phyloP scores from a whole-genome alignment of 208 protist species.

The Novymonas esmeraldas region DNA sequence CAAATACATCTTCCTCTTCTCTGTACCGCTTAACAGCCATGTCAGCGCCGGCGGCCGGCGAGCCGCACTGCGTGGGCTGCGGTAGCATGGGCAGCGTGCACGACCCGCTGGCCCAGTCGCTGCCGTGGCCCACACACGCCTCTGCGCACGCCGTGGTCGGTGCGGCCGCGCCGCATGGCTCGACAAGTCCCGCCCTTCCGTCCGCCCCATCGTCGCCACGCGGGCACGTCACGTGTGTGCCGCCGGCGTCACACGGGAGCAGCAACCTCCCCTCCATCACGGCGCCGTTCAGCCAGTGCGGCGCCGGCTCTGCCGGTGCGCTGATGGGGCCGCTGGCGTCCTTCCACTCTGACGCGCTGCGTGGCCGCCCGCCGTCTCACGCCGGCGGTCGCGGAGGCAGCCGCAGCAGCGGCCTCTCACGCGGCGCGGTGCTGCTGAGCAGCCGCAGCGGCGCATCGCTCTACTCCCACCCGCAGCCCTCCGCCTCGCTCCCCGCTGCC shows the following conservation, averaged over 20 bases:
- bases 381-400: not conserved
- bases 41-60: not conserved
- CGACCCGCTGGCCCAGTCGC: not conserved
- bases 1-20: too few relatives aligned
- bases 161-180: not conserved
- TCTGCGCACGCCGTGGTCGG: not conserved
- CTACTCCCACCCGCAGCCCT: not conserved
- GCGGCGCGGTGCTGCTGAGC: slow-evolving; percentile 6
- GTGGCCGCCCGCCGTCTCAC: not conserved
- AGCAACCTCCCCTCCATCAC: slow-evolving; percentile 1
- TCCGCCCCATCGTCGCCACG: not conserved
- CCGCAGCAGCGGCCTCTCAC: slow-evolving; percentile 6
- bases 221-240: not conserved
- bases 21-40: too few relatives aligned
- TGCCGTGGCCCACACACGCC: not conserved
- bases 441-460: slow-evolving; percentile 1
- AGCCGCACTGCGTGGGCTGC: not conserved
- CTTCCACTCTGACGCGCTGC: slow-evolving; percentile 4
- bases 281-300: slow-evolving; percentile 2
- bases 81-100: not conserved
- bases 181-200: not conserved
- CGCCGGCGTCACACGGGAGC: not conserved
- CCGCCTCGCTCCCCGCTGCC: not conserved
- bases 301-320: not conserved
- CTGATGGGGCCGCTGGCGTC: slow-evolving; percentile 10